Evolutionary conservation across 139 green algal species (phyloP).

Genomic region (Chlamydomonas sp.): DNA sequence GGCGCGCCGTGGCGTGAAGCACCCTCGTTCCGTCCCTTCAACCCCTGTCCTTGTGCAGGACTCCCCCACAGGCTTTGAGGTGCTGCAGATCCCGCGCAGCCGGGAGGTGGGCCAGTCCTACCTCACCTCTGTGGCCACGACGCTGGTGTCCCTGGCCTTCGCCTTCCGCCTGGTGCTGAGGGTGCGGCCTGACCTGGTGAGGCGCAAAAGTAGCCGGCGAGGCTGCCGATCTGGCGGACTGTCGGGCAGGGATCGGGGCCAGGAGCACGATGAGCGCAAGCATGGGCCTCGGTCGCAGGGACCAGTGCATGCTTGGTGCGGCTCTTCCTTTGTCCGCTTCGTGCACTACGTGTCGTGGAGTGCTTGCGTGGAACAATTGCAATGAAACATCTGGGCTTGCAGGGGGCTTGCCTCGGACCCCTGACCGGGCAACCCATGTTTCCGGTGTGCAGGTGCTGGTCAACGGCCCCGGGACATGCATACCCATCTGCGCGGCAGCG

Average conservation of each 20-base stretch:
- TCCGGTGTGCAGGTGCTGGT: slow-evolving; percentile 67
- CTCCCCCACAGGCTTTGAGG: background rate
- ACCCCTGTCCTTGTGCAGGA: background rate
- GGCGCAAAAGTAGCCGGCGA: background rate
- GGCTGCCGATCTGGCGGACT: background rate
- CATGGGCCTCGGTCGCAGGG: background rate
- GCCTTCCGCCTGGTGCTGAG: slow-evolving; percentile 52
- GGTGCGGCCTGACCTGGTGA: slow-evolving; percentile 64
- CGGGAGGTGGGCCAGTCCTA: slow-evolving; percentile 90
- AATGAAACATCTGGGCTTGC: no score
- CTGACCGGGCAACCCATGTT: background rate
- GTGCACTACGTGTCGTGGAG: no score
- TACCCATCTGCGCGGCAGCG: slow-evolving; percentile 79
- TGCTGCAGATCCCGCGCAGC: slow-evolving; percentile 76
- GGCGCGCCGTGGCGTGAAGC: no score
- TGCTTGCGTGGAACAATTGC: no score
- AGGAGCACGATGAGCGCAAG: background rate
- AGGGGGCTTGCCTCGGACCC: background rate
- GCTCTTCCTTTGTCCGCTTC: no score
- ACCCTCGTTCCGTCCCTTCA: background rate
- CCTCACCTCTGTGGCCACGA: slow-evolving; percentile 75
- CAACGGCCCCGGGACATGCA: slow-evolving; percentile 91
- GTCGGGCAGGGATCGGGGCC: background rate
- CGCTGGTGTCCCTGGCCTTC: slow-evolving; percentile 60
- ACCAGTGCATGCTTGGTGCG: background rate